Conservation (phyloP, 352 stramenopile genomes). For the Phytopythium ostracodes region DNA sequence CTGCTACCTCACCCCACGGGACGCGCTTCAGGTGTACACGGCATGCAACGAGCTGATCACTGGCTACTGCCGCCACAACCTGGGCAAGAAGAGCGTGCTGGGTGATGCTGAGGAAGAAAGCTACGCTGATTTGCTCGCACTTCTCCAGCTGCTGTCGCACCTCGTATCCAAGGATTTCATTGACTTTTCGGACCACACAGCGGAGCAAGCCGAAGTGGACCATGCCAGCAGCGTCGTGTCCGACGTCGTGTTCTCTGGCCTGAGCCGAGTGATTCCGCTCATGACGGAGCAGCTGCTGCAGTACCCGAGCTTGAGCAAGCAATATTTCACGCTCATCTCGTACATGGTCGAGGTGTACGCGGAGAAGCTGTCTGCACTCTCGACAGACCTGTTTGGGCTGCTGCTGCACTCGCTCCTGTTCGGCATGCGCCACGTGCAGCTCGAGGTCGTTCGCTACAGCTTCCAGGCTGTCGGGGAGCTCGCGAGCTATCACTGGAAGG, state of each 20-base stretch:
- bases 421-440: constrained; percentile 66
- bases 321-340: constrained; percentile 87
- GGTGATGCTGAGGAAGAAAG: constrained; percentile 72
- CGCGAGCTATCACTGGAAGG: constrained; percentile 66
- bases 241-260: constrained; percentile 86
- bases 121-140: constrained; percentile 64
- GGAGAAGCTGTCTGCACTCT: constrained; percentile 63
- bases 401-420: constrained; percentile 71
- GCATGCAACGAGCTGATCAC: constrained; percentile 68
- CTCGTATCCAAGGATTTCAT: constrained; percentile 84
- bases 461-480: constrained; percentile 82
- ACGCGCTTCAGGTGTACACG: constrained; percentile 71
- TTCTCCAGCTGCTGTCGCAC: constrained; percentile 79
- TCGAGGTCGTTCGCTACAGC: constrained; percentile 75
- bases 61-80: constrained; percentile 62
- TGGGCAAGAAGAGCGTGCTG: constrained; percentile 62
- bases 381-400: constrained; percentile 67
- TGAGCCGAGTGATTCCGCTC: constrained; percentile 85
- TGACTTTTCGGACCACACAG: constrained; percentile 76
- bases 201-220: constrained; percentile 49
- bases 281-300: constrained; percentile 88
- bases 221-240: constrained; percentile 64
- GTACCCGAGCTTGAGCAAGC: constrained; percentile 81
- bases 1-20: constrained; percentile 59
- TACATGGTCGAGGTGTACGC: constrained; percentile 87